A percentile compares a stretch with the other conserved stretches of the same genome.
phyloP scores from a whole-genome alignment of 441 rosid species.

The Populus hybrid region DNA sequence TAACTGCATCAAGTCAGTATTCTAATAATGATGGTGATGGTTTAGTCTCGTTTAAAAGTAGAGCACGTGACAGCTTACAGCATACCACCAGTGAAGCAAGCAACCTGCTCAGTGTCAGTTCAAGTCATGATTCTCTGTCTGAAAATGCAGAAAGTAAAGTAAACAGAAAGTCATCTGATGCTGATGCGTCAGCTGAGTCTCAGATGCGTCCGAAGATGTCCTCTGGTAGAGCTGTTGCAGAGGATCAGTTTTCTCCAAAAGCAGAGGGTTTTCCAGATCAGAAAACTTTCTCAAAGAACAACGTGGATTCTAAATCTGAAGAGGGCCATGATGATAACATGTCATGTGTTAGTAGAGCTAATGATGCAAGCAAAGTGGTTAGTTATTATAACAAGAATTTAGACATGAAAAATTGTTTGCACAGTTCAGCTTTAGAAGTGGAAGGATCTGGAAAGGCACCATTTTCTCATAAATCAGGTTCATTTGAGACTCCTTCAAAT shows the following conservation, averaged over 20 bases:
- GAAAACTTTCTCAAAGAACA: slow-evolving; percentile 26
- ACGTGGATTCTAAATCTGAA: slow-evolving; percentile 41
- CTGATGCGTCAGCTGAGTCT: slow-evolving; percentile 40
- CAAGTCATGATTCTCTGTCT: slow-evolving; percentile 55
- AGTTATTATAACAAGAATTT: slow-evolving; percentile 29
- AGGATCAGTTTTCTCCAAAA: slow-evolving; percentile 31
- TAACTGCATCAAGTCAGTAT: slow-evolving; percentile 50
- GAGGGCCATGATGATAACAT: slow-evolving; percentile 63
- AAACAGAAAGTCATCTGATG: slow-evolving; percentile 40
- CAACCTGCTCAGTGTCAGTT: slow-evolving; percentile 45
- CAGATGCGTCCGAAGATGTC: slow-evolving; percentile 32
- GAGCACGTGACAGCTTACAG: slow-evolving; percentile 36
- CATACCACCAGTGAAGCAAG: slow-evolving; percentile 63
- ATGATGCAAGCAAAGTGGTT: slow-evolving; percentile 29
- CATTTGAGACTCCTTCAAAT: slow-evolving; percentile 30
- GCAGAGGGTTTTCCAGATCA: slow-evolving; percentile 27
- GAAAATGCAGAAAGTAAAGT: slow-evolving; percentile 61
- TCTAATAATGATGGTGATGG: slow-evolving; percentile 51
- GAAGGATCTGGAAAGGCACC: slow-evolving; percentile 35
- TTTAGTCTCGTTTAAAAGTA: slow-evolving; percentile 23
- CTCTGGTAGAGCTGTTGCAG: slow-evolving; percentile 30
- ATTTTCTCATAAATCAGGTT: slow-evolving; percentile 33
- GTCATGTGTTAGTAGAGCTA: slow-evolving; percentile 42
- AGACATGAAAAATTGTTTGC: slow-evolving; percentile 40
- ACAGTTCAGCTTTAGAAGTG: slow-evolving; percentile 38